Conservation (phyloP, 306 rosid species). For the Medicago lupulina region DNA sequence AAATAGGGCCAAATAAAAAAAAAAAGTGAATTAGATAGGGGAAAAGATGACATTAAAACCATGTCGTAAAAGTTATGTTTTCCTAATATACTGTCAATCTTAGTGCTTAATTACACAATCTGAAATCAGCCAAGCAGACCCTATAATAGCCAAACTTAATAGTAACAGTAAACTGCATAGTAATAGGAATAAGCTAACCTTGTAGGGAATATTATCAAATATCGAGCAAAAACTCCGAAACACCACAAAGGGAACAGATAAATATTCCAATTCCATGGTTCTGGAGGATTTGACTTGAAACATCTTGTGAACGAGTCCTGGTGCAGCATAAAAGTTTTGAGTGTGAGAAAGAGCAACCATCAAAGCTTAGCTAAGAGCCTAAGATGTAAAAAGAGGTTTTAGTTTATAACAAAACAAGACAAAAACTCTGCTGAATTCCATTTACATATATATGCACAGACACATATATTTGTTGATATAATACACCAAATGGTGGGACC, state of each 20-base stretch:
- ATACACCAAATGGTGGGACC: too few species aligned
- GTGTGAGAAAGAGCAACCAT: slow-evolving; percentile 38
- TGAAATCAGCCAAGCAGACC: slow-evolving; percentile 2
- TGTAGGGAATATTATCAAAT: slow-evolving; percentile 76
- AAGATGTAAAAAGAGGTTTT: background rate
- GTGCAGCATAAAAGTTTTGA: slow-evolving; percentile 35
- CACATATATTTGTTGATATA: background rate
- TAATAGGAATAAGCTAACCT: slow-evolving; percentile 61
- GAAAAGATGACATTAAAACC: slow-evolving; percentile 23
- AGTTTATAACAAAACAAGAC: slow-evolving; percentile 16
- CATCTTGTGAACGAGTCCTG: slow-evolving; percentile 95
- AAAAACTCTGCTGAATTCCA: background rate
- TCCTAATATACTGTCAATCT: slow-evolving; percentile 30
- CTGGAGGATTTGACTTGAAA: slow-evolving; percentile 96
- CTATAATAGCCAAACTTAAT: slow-evolving; percentile 12
- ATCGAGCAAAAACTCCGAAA: slow-evolving; percentile 85
- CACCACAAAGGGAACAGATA: slow-evolving; percentile 98
- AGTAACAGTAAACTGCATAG: background rate
- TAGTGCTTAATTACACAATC: slow-evolving; percentile 11
- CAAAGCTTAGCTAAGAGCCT: slow-evolving; percentile 32
- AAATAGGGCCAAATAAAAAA: slow-evolving; percentile 2
- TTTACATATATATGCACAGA: background rate
- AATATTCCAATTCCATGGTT: slow-evolving; percentile 97
- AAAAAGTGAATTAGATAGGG: background rate
- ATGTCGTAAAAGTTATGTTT: slow-evolving; percentile 14